These are phyloP conservation scores for Saxophila tyrrhenica DNA, from an alignment of 495 filamentous ascomycete genomes.

Conservation along the genomic window DNA sequence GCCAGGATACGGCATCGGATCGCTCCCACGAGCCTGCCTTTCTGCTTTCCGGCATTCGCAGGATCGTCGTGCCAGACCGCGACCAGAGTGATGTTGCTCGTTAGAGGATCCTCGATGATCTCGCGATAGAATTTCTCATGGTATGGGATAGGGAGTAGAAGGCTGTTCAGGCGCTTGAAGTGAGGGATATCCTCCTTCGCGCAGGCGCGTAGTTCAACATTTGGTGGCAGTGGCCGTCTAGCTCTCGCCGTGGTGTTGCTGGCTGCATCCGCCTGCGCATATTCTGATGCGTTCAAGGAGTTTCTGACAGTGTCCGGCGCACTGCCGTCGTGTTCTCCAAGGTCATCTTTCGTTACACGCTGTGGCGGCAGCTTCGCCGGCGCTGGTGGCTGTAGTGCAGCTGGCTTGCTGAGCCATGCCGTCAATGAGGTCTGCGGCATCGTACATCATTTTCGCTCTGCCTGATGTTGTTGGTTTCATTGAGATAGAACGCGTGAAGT, in stretches of 20 bases:
- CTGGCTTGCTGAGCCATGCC: slow-evolving; percentile 28
- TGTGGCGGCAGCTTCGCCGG: slow-evolving; percentile 12
- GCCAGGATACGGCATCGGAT: slow-evolving; percentile 71
- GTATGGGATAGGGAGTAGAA: slow-evolving; percentile 81
- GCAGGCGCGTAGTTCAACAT: slow-evolving; percentile 25
- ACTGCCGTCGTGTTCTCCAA: slow-evolving; percentile 6
- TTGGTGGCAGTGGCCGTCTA: slow-evolving; percentile 22
- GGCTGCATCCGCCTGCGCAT: background rate
- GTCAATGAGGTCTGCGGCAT: slow-evolving; percentile 30
- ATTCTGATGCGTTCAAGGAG: background rate
- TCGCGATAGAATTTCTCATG: slow-evolving; percentile 75
- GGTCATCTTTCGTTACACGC: slow-evolving; percentile 14
- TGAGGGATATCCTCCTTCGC: slow-evolving; percentile 47
- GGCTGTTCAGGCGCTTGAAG: slow-evolving; percentile 66
- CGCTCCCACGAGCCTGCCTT: slow-evolving; percentile 54
- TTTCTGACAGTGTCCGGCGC: background rate
- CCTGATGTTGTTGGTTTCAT: background rate
- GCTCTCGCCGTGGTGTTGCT: background rate
- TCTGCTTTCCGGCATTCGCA: slow-evolving; percentile 20
- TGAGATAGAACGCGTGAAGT: background rate
- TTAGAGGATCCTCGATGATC: slow-evolving; percentile 53
- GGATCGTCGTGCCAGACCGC: slow-evolving; percentile 54
- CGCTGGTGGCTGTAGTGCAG: slow-evolving; percentile 6
- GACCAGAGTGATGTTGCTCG: slow-evolving; percentile 63
- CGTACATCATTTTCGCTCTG: background rate